These are phyloP conservation scores for Mycena rosella DNA, from an alignment of 768 basidiomycete species.

Conservation along the genomic window DNA sequence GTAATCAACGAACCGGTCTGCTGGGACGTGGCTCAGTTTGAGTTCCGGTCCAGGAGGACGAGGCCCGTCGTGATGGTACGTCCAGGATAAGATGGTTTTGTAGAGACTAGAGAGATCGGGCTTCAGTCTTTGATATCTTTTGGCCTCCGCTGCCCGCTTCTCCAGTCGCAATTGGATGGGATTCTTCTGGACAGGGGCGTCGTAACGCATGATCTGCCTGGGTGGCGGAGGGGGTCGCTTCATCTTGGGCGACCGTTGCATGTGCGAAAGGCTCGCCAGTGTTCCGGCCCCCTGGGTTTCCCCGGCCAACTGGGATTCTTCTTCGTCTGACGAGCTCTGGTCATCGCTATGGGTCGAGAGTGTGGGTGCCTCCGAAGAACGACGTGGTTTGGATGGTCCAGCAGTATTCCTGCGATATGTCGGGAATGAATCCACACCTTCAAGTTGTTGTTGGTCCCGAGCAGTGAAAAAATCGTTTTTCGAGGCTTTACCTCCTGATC, in stretches of 20 bases:
- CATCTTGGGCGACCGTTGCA: slow-evolving; percentile 72
- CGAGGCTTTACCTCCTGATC: slow-evolving; percentile 20
- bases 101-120: slow-evolving; percentile 88
- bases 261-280: slow-evolving; percentile 66
- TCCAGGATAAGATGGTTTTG: slow-evolving; percentile 85
- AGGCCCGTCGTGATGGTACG: slow-evolving; percentile 76
- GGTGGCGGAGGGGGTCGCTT: slow-evolving; percentile 66
- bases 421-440: slow-evolving; percentile 52
- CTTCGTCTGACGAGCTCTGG: slow-evolving; percentile 60
- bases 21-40: slow-evolving; percentile 63
- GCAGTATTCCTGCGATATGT: slow-evolving; percentile 51
- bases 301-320: slow-evolving; percentile 53
- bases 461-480: slow-evolving; percentile 36
- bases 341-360: slow-evolving; percentile 55
- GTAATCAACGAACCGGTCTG: slow-evolving; percentile 70
- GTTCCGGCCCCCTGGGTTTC: slow-evolving; percentile 51
- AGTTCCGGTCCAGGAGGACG: slow-evolving; percentile 68
- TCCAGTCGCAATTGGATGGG: slow-evolving; percentile 63
- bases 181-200: slow-evolving; percentile 61
- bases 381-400: slow-evolving; percentile 39
- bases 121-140: slow-evolving; percentile 76
- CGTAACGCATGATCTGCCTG: slow-evolving; percentile 73
- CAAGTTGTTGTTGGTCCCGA: slow-evolving; percentile 52
- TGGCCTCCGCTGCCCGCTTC: slow-evolving; percentile 68
- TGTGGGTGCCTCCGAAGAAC: slow-evolving; percentile 34